Conservation (phyloP, 2,329 filamentous ascomycete species). For the Fusarium sp. region DNA sequence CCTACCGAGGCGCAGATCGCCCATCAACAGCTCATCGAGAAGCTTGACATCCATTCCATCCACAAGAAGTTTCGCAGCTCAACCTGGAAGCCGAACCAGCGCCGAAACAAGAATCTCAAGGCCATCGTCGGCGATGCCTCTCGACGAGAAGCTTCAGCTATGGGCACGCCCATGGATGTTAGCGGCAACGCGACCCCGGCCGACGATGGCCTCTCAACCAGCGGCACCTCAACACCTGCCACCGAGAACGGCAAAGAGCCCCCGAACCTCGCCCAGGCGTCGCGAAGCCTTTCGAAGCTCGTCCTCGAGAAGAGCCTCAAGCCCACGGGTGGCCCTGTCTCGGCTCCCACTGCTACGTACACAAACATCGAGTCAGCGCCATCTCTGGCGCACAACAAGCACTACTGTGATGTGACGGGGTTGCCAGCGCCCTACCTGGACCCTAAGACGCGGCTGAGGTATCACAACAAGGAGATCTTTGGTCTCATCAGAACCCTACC, state of each 20-base stretch:
- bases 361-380: slow-evolving; percentile 97
- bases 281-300: slow-evolving; percentile 85
- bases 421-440: slow-evolving; percentile 92
- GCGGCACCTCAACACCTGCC: slow-evolving; percentile 69
- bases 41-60: slow-evolving; percentile 89
- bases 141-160: slow-evolving; percentile 87
- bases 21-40: slow-evolving; percentile 87
- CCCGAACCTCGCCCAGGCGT: slow-evolving; percentile 88
- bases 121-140: slow-evolving; percentile 92
- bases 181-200: slow-evolving; percentile 80
- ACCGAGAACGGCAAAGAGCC: slow-evolving; percentile 56
- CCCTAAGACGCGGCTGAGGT: slow-evolving; percentile 92
- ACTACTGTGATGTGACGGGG: slow-evolving; percentile 97
- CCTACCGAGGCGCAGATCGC: slow-evolving; percentile 80
- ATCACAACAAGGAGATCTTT: slow-evolving; percentile 95
- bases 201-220: slow-evolving; percentile 68
- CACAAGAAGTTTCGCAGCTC: slow-evolving; percentile 92
- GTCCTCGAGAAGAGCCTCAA: slow-evolving; percentile 86
- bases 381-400: slow-evolving; percentile 84
- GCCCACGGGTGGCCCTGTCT: slow-evolving; percentile 44
- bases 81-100: slow-evolving; percentile 90
- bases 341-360: slow-evolving; percentile 83
- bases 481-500: slow-evolving; percentile 82
- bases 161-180: slow-evolving; percentile 80
- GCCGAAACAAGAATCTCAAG: slow-evolving; percentile 99